Percentiles rank a stretch among this genome's conserved stretches.
Evolutionary conservation across 176 grass and related monocot species (phyloP).

Genomic region (Dactylis glomerata): DNA sequence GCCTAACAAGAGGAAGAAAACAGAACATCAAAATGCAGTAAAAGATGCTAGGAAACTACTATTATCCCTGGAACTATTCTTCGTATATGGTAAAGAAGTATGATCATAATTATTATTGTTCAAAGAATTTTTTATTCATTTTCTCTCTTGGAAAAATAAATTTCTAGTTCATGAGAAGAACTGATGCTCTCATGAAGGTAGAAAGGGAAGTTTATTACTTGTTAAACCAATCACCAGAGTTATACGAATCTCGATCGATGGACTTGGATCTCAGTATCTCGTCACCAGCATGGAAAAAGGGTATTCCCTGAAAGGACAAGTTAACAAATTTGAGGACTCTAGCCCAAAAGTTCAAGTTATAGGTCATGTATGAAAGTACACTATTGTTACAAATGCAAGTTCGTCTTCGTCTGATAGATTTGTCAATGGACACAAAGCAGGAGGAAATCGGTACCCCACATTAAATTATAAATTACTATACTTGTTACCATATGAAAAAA

Average conservation of each 20-base stretch:
- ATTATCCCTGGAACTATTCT: neutral
- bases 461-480: neutral
- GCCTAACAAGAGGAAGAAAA: conserved; percentile 42
- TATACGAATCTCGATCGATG: conserved; percentile 92
- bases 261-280: conserved; percentile 93
- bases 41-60: conserved; percentile 5
- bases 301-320: conserved; percentile 69
- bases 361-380: neutral
- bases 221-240: conserved; percentile 99
- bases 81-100: conserved; percentile 11
- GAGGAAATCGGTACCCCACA: too few species aligned
- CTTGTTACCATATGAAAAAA: neutral
- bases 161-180: conserved; percentile 2
- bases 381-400: too few species aligned
- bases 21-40: neutral
- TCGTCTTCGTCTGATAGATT: too few species aligned
- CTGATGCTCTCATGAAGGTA: neutral
- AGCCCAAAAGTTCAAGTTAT: neutral
- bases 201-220: conserved; percentile 47
- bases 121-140: neutral
- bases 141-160: neutral
- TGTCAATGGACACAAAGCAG: too few species aligned
- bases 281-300: conserved; percentile 96
- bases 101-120: neutral
- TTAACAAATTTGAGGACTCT: neutral